Percentiles rank a stretch among this genome's conserved stretches.
Conservation (phyloP, 768 basidiomycete species). For the Psilocybe azurescens region DNA sequence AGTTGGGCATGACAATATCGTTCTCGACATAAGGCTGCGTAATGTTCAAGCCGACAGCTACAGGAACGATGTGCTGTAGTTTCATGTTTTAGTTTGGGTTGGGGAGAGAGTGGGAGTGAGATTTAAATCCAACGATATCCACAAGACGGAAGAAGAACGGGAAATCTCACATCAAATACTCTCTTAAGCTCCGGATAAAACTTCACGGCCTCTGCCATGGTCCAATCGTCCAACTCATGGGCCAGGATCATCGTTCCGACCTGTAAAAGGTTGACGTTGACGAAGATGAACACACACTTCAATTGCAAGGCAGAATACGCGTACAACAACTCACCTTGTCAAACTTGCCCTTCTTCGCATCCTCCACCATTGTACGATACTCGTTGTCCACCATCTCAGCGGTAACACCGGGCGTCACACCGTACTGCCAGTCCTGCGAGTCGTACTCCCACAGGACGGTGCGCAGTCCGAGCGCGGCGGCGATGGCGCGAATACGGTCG, state of each 20-base stretch:
- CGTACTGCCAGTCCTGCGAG: slow-evolving; percentile 76
- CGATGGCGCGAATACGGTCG: slow-evolving; percentile 76
- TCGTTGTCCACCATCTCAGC: slow-evolving; percentile 52
- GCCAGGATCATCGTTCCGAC: slow-evolving; percentile 57
- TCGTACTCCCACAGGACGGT: slow-evolving; percentile 79
- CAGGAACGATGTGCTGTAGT: slow-evolving; percentile 52
- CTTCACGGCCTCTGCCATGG: slow-evolving; percentile 65
- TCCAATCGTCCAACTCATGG: slow-evolving; percentile 65
- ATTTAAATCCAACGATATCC: no score
- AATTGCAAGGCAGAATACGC: neutral
- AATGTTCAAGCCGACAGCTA: slow-evolving; percentile 55
- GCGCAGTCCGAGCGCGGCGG: slow-evolving; percentile 66
- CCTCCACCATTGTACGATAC: slow-evolving; percentile 57
- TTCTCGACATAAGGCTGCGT: slow-evolving; percentile 58
- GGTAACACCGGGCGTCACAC: slow-evolving; percentile 45
- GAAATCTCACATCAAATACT: slow-evolving; percentile 47
- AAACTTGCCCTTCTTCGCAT: slow-evolving; percentile 48
- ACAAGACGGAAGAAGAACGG: neutral
- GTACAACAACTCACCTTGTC: slow-evolving; percentile 32
- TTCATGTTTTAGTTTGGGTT: no score
- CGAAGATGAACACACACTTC: neutral
- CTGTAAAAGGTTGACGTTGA: slow-evolving; percentile 27
- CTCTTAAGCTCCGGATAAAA: slow-evolving; percentile 49
- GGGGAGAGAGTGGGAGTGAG: no score
- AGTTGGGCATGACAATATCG: slow-evolving; percentile 46